These are phyloP conservation scores for Austroboletus niveus DNA, from an alignment of 1,284 basidiomycete genomes.

Conservation along the genomic window DNA sequence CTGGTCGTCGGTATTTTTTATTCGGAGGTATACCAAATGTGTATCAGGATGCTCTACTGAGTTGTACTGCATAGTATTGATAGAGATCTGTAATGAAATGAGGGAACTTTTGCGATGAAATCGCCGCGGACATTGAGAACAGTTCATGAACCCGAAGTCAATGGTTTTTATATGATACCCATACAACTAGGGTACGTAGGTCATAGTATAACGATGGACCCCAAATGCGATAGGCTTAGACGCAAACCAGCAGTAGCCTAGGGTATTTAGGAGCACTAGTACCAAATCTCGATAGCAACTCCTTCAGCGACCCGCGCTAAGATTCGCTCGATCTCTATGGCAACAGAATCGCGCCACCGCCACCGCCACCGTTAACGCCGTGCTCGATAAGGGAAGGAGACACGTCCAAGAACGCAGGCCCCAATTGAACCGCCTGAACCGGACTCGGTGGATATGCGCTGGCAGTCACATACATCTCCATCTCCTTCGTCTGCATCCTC, in stretches of 20 bases:
- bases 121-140: too few relatives aligned
- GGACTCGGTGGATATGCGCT: background rate
- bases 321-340: background rate
- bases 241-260: too few relatives aligned
- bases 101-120: background rate
- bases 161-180: too few relatives aligned
- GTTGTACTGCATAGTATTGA: background rate
- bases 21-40: background rate
- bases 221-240: too few relatives aligned
- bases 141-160: too few relatives aligned
- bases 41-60: background rate
- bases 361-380: background rate
- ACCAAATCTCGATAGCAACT: background rate
- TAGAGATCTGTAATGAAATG: background rate
- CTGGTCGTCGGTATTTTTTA: background rate
- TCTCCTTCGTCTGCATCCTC: background rate
- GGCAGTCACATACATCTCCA: background rate
- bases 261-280: background rate
- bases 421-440: conserved; percentile 1
- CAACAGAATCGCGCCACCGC: background rate
- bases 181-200: too few relatives aligned
- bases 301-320: background rate
- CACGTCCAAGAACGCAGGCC: conserved; percentile 15
- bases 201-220: too few relatives aligned
- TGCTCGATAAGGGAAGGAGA: conserved; percentile 20